phyloP scores from a whole-genome alignment of 1,284 basidiomycete species.

The Ustilago esculenta region DNA sequence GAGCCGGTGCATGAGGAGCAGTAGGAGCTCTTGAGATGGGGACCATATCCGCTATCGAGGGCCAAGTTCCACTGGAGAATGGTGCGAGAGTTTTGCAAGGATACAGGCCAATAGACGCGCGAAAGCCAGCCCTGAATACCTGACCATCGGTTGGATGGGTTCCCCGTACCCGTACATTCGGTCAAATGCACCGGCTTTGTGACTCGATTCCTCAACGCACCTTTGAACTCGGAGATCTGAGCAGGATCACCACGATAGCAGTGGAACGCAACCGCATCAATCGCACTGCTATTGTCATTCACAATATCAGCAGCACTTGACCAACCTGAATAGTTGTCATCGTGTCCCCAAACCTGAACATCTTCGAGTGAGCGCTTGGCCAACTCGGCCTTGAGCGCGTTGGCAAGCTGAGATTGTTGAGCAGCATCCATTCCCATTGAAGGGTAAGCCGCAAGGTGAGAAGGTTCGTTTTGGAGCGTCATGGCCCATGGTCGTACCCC shows the following conservation, averaged over 20 bases:
- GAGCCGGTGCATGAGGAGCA: slow-evolving; percentile 47
- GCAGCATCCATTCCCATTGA: slow-evolving; percentile 39
- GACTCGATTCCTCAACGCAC: slow-evolving; percentile 11
- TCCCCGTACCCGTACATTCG: slow-evolving; percentile 48
- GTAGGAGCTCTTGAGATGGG: slow-evolving; percentile 33
- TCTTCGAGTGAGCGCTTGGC: slow-evolving; percentile 1
- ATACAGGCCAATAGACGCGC: slow-evolving; percentile 49
- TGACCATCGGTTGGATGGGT: slow-evolving; percentile 19
- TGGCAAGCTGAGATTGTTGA: slow-evolving; percentile 25
- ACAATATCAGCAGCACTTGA: slow-evolving; percentile 40
- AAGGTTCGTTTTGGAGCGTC: slow-evolving; percentile 59
- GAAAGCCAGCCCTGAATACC: slow-evolving; percentile 47
- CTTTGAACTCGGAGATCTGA: slow-evolving; percentile 26
- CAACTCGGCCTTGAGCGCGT: slow-evolving; percentile 30
- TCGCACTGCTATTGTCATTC: slow-evolving; percentile 29
- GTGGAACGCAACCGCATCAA: slow-evolving; percentile 57
- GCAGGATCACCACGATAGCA: slow-evolving; percentile 53
- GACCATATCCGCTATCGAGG: slow-evolving; percentile 41
- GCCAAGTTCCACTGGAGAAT: slow-evolving; percentile 56
- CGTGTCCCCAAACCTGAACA: slow-evolving; percentile 52
- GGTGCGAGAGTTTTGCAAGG: slow-evolving; percentile 14
- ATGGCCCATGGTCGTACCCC: slow-evolving; percentile 50
- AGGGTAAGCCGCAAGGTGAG: slow-evolving; percentile 36
- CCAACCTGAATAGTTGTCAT: slow-evolving; percentile 49
- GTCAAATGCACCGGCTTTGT: slow-evolving; percentile 47